Evolutionary conservation across 495 filamentous ascomycete species (phyloP), one percentile per base, ranked within the genome.

Genomic region (Penicillium pancosmium): DNA sequence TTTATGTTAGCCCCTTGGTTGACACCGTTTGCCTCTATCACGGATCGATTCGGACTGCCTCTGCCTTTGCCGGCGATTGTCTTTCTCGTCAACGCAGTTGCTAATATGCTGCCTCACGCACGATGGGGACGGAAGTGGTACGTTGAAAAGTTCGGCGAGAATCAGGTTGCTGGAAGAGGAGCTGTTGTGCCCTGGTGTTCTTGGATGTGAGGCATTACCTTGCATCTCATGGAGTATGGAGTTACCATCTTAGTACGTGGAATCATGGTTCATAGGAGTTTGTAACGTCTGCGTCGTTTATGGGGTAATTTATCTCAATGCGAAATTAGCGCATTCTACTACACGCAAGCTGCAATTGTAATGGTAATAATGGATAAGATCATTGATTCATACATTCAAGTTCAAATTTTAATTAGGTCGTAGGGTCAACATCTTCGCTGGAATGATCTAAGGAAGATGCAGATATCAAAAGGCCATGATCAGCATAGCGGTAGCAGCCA

Each of bases 21-120:
- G 81, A 80, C 57, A 68, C 84, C 71, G 79, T 82, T 19, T 86
- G 88, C 77, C 3, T 65, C 57, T 40, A 84, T 74, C 2, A 70
- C 73, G 10, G 67, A 68, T 27, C 54, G 50, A 5, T 27, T 73
- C 5, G 47, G 64, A 1, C 18, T 78, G 5, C 70, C 69, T 16
- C 44, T 80, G 23, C 75, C 76, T 12, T 64, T 84, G 53, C 94
- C 94, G 2, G 93, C 91, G 27, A 73, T 92, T 56, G 78, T 80
- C 23, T 98, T 98, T 71, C 63, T 96, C 55, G 51, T 95, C 15
- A 97, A 97, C 69, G 92, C 96, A 68, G 78, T 98, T 44, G 75
- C 86, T 5, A 89, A 91, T 35, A 97, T 98, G 94, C 68, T 95
- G 62, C 94, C 94, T 9, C 82, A 94, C 70, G 94, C 94, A 12